Evolutionary conservation across 1,284 basidiomycete genomes (phyloP).

Genomic region (Chiua sp.): DNA sequence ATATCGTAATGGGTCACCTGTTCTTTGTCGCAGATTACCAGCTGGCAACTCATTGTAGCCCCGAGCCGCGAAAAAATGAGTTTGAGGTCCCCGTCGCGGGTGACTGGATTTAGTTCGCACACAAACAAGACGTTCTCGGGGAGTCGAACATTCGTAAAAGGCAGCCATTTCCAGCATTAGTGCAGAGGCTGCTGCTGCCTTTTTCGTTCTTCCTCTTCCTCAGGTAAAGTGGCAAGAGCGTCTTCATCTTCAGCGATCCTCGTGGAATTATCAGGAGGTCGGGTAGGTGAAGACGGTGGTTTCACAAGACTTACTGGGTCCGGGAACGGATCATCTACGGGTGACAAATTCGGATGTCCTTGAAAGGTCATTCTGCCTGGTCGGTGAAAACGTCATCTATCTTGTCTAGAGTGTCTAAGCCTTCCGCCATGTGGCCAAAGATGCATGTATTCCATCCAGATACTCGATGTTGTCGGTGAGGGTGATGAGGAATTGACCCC

Average conservation of each 20-base stretch:
- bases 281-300: conserved; percentile 79
- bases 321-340: conserved; percentile 90
- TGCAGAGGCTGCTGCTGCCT: conserved; percentile 91
- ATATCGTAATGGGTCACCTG: conserved; percentile 96
- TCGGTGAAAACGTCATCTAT: conserved; percentile 93
- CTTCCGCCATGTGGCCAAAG: conserved; percentile 96
- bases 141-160: conserved; percentile 97
- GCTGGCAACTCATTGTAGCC: conserved; percentile 96
- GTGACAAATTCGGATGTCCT: conserved; percentile 93
- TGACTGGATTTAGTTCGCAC: conserved; percentile 97
- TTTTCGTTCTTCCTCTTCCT: conserved; percentile 85
- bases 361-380: conserved; percentile 87
- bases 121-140: conserved; percentile 99
- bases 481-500: conserved; percentile 97
- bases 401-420: conserved; percentile 91
- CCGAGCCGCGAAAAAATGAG: conserved; percentile 98
- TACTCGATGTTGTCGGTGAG: conserved; percentile 92
- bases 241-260: conserved; percentile 95
- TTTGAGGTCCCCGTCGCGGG: conserved; percentile 94
- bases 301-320: conserved; percentile 81
- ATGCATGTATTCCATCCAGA: conserved; percentile 96
- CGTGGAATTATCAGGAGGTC: conserved; percentile 82
- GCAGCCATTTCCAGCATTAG: conserved; percentile 99
- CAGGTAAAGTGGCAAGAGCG: conserved; percentile 74
- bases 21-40: conserved; percentile 96